Percentiles rank a stretch among this genome's conserved stretches.
Conservation (phyloP, 1,284 basidiomycete species). For the Moesziomyces globuligerus region DNA sequence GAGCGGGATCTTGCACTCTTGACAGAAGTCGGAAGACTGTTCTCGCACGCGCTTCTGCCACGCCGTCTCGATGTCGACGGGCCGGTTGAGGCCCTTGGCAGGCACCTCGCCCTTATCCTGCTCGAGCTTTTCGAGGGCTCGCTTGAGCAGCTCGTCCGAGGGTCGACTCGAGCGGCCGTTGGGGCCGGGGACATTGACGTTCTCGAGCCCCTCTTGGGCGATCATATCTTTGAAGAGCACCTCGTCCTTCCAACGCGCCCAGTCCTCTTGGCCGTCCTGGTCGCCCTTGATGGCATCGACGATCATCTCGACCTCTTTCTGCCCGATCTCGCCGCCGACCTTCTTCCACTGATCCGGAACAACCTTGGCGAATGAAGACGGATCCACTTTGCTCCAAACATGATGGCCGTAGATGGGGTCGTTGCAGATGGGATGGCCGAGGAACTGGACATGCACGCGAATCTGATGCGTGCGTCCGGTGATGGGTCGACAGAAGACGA, state of each 20-base stretch:
- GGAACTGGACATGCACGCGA: slow-evolving; percentile 92
- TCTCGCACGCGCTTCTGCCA: slow-evolving; percentile 46
- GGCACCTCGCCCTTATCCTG: slow-evolving; percentile 30
- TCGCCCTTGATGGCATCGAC: slow-evolving; percentile 63
- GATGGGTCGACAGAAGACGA: slow-evolving; percentile 78
- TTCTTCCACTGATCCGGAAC: slow-evolving; percentile 60
- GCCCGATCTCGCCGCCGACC: slow-evolving; percentile 59
- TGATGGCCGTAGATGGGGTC: slow-evolving; percentile 68
- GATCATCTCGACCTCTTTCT: slow-evolving; percentile 59
- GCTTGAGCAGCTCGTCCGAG: slow-evolving; percentile 35
- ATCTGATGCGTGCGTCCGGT: slow-evolving; percentile 84
- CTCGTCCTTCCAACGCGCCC: slow-evolving; percentile 65
- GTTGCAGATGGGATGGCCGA: slow-evolving; percentile 87
- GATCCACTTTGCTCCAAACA: slow-evolving; percentile 61
- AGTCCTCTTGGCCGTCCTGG: slow-evolving; percentile 64
- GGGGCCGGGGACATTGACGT: slow-evolving; percentile 56
- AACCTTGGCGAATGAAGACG: slow-evolving; percentile 46
- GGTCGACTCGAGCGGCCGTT: slow-evolving; percentile 54
- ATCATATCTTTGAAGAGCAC: slow-evolving; percentile 61
- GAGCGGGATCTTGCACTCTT: slow-evolving; percentile 62
- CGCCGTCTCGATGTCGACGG: slow-evolving; percentile 42
- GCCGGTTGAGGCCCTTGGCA: slow-evolving; percentile 37
- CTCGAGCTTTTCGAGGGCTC: slow-evolving; percentile 37
- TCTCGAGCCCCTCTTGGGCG: slow-evolving; percentile 53
- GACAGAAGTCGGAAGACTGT: slow-evolving; percentile 51